A percentile compares a stretch with the other conserved stretches of the same genome.
Evolutionary conservation across 164 flowering plant species (phyloP).

Genomic region (Cinnamomum chago): DNA sequence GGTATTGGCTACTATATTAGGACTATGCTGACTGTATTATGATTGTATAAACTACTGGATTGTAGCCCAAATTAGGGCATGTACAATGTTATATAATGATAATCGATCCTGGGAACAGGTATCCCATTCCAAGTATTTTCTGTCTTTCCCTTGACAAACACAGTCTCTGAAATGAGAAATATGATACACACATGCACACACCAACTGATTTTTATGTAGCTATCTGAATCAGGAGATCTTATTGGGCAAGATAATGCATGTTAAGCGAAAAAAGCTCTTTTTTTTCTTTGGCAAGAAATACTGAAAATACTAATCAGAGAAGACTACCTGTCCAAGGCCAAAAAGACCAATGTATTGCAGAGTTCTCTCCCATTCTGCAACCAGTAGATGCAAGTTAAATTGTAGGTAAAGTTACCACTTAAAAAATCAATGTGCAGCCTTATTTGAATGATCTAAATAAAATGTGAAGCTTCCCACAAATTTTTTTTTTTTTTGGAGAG

Average conservation of each 20-base stretch:
- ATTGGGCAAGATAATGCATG: not conserved
- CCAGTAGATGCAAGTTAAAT: not conserved
- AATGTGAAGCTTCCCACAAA: not conserved
- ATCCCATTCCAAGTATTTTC: too few species aligned
- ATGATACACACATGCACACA: not conserved
- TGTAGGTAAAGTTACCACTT: not conserved
- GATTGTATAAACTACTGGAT: too few species aligned
- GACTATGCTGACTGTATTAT: too few species aligned
- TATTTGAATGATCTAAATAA: not conserved
- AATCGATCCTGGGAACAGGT: too few species aligned
- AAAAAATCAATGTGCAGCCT: not conserved
- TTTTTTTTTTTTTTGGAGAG: not conserved
- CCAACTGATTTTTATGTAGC: not conserved
- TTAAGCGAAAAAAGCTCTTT: not conserved
- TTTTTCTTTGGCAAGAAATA: not conserved
- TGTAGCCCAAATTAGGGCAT: too few species aligned
- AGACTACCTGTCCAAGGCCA: constrained; percentile 74
- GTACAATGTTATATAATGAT: too few species aligned
- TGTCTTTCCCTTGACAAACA: not conserved
- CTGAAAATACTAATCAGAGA: not conserved
- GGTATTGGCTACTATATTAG: too few species aligned
- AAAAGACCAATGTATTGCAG: constrained; percentile 66
- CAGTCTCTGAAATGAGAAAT: not conserved
- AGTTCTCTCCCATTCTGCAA: constrained; percentile 89
- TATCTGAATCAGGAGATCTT: not conserved